Evolutionary conservation across 768 basidiomycete genomes (phyloP), one percentile per base, ranked within the genome.

Genomic region (Mycena olivaceomarginata): DNA sequence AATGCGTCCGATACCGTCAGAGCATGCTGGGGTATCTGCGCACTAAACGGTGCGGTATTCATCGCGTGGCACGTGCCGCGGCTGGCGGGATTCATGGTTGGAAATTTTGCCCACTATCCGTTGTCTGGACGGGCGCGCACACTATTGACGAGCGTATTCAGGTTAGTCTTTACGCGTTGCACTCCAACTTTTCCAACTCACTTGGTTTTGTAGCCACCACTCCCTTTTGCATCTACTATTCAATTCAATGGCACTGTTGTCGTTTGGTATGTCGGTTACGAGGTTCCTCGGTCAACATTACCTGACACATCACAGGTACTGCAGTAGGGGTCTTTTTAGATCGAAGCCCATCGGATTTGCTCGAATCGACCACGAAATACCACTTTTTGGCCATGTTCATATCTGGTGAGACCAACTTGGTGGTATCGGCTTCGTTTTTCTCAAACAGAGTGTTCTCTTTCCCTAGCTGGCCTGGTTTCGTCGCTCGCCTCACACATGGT

Each of bases 381-480:
- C 93, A 94, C 78, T 90, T 93, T 79, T 83, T 93, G 20, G 92
- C 92, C 0, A 91, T 94, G 82, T 91, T 90, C 76, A 81, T 94
- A 41, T 84, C 90, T 6, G 90, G 91, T 91, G 77, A 16, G 51
- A 45, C 9, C 41, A 18, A 37, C 4, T 46, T 43, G 31, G 4
- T 22, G 1, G 18, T 3, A 31, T 31, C 31, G 2, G 4, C 40
- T 22, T n/a, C 37, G 5, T 15, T 31, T 56, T 39, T 56, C 13
- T 81, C 80, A 13, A 53, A 39, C 20, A 56, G 31, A 31, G 31
- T 3, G 31, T 31, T 31, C 25, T 37, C n/a, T 31, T 43, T 57
- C 59, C 7, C 41, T 80, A 89, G 93, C 92, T 22, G 93, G 93
- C 18, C 79, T 94, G 2, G 90, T 92, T 78, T 87, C 93, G 4